Conservation (phyloP, 106 monocot species). For the Cymbidium sinense region DNA sequence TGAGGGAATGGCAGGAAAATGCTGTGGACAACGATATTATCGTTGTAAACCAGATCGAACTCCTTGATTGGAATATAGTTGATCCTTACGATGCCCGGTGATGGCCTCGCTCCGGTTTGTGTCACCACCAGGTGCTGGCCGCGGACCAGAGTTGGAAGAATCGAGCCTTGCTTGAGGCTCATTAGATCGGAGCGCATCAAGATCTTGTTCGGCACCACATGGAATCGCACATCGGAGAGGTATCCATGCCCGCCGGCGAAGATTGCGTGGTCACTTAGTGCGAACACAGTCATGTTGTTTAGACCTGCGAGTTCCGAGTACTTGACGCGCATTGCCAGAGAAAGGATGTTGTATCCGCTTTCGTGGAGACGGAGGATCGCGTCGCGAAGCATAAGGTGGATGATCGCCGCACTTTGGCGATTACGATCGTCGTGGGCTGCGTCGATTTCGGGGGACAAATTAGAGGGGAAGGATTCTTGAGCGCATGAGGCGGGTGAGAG, state of each 20-base stretch:
- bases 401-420: constrained; percentile 14
- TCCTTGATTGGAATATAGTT: constrained; percentile 55
- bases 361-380: constrained; percentile 52
- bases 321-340: constrained; percentile 73
- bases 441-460: neutral
- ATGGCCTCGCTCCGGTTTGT: constrained; percentile 5
- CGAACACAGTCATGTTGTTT: constrained; percentile 69
- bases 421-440: neutral
- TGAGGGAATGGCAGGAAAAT: constrained; percentile 43
- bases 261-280: constrained; percentile 54
- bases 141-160: constrained; percentile 47
- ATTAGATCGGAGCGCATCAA: constrained; percentile 44
- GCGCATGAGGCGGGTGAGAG: constrained; percentile 57
- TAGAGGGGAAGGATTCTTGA: neutral
- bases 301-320: constrained; percentile 43
- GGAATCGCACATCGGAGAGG: constrained; percentile 57
- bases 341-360: constrained; percentile 56
- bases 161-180: constrained; percentile 31
- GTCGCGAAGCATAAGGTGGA: constrained; percentile 64
- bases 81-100: constrained; percentile 16
- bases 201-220: constrained; percentile 57
- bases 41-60: constrained; percentile 54
- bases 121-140: constrained; percentile 47
- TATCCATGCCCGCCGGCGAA: constrained; percentile 62
- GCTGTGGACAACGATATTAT: constrained; percentile 49